Base-by-base conservation (phyloP, 257 asterid species). In the Scutellaria galericulata region DNA sequence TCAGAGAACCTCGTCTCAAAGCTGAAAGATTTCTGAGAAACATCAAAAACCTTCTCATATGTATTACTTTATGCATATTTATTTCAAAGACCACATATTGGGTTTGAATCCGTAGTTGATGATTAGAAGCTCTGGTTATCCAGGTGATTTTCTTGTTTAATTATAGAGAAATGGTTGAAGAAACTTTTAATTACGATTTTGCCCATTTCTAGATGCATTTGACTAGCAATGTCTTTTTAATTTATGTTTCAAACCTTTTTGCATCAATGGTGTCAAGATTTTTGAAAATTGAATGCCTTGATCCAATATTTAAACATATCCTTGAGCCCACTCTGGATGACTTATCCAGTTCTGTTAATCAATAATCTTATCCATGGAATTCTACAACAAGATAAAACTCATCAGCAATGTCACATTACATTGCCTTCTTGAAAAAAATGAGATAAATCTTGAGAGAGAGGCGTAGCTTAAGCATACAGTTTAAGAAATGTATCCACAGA, bases 251-350 rank as follows among this genome's bases (percentile, higher is more conserved):
- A 70, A 55, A 18, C 22, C 67, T 42, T 41, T 75, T 44, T 40
- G 59, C 60, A 15, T 27, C 42, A 68, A 15, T 7, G 41, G 14
- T 22, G 20, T 2, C 37, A 11, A 61, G 59, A 14, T 68, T 47
- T 31, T 58, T 77, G 73, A 77, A 20, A 56, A 35, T 39, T 20
- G 9, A 75, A 24, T 18, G 9, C 42, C 14, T 44, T 61, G 3
- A 11, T 27, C 5, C 63, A 53, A 18, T 56, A 37, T 56, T n/a
- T 64, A 41, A 13, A 24, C 37, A 64, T 7, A 13, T 7, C 20
- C 7, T 41, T 64, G 15, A 37, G 78, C 75, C 73, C 54, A 41
- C 79, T 62, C 39, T 41, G 15, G 52, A 63, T 63, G 73, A 70
- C 79, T 79, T 31, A 60, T 61, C 75, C 53, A 44, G 27, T 46